phyloP scores from a whole-genome alignment of 2,329 filamentous ascomycete species.

The Cladosporium sp. region DNA sequence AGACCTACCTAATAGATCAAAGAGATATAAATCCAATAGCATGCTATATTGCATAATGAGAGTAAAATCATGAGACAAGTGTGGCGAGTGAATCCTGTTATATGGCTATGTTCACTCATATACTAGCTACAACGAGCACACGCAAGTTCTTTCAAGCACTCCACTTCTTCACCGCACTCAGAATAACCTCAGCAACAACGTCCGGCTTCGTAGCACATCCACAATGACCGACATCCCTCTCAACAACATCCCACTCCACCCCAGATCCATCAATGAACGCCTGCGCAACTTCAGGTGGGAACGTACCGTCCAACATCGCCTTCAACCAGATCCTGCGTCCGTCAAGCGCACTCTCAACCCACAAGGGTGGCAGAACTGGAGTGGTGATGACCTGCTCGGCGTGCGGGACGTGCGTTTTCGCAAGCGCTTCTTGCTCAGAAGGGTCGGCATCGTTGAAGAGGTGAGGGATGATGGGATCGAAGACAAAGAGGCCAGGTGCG shows the following conservation, averaged over 20 bases:
- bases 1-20: too few relatives aligned
- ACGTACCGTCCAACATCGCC: constrained; percentile 12
- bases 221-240: constrained; percentile 16
- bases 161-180: constrained; percentile 7
- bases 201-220: constrained; percentile 13
- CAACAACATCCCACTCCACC: constrained; percentile 15
- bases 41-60: too few relatives aligned
- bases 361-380: constrained; percentile 15
- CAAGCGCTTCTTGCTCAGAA: constrained; percentile 10
- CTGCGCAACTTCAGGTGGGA: constrained; percentile 11
- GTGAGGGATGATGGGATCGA: constrained; percentile 9
- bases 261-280: constrained; percentile 13
- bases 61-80: too few relatives aligned
- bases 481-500: constrained; percentile 11
- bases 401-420: constrained; percentile 13
- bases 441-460: constrained; percentile 15
- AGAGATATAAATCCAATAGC: too few relatives aligned
- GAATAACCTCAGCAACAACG: constrained; percentile 13
- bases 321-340: constrained; percentile 16
- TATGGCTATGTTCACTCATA: too few relatives aligned
- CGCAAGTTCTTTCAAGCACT: neutral
- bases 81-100: too few relatives aligned
- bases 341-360: constrained; percentile 14
- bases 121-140: too few relatives aligned
- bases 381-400: constrained; percentile 12